phyloP scores from a whole-genome alignment of 1,284 basidiomycete species.

The Taiwanofungus camphoratus region DNA sequence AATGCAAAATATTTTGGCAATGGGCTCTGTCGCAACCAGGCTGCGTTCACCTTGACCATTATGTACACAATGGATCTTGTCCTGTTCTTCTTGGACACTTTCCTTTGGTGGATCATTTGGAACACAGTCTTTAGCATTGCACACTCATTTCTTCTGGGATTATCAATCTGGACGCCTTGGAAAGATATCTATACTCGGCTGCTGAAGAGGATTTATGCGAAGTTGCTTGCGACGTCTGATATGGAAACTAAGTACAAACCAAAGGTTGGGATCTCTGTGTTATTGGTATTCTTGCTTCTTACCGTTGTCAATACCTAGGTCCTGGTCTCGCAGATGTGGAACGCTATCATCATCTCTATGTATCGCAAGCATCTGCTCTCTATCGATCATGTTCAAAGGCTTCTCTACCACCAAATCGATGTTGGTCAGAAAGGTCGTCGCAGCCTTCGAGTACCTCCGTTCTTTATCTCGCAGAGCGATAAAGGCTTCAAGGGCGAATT shows the following conservation, averaged over 20 bases:
- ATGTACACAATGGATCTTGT: constrained; percentile 97
- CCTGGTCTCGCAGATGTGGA: constrained; percentile 96
- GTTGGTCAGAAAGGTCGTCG: constrained; percentile 78
- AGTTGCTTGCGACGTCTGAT: constrained; percentile 83
- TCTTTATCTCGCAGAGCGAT: constrained; percentile 90
- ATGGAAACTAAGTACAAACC: constrained; percentile 98
- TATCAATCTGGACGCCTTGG: constrained; percentile 98
- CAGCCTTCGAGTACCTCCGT: constrained; percentile 85
- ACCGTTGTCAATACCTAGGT: constrained; percentile 46
- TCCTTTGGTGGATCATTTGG: constrained; percentile 98
- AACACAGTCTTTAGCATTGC: constrained; percentile 91
- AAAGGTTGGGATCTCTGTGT: constrained; percentile 54
- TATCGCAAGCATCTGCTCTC: constrained; percentile 95
- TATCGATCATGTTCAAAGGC: constrained; percentile 91
- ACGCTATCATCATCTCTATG: constrained; percentile 99
- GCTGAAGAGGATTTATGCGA: constrained; percentile 93
- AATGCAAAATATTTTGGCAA: constrained; percentile 79
- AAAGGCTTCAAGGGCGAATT: constrained; percentile 84
- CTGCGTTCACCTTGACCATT: constrained; percentile 86
- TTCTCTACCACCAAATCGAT: constrained; percentile 93
- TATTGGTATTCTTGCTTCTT: neutral
- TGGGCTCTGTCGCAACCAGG: constrained; percentile 81
- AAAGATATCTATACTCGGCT: constrained; percentile 89
- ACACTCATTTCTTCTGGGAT: constrained; percentile 83
- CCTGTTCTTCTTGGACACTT: constrained; percentile 95